Percentiles rank a stretch among this genome's conserved stretches.
Evolutionary conservation across 805 yeast species (phyloP).

Genomic region (Metschnikowia koreensis): DNA sequence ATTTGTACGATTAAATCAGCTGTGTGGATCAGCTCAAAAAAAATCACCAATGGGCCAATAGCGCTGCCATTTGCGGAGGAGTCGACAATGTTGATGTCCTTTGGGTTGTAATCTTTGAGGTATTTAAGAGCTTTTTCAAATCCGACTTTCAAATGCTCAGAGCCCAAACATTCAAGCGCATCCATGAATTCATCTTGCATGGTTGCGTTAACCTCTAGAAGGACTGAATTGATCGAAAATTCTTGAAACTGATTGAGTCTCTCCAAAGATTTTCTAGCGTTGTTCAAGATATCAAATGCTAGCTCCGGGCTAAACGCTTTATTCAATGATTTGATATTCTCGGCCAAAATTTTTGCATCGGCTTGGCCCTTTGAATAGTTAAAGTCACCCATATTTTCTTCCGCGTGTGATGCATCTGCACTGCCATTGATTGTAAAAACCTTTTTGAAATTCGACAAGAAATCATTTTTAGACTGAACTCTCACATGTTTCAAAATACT

Average conservation of each 20-base stretch:
- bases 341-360: slow-evolving; percentile 70
- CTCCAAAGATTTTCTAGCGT: slow-evolving; percentile 62
- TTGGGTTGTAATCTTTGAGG: slow-evolving; percentile 69
- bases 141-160: slow-evolving; percentile 78
- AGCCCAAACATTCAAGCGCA: slow-evolving; percentile 60
- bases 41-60: slow-evolving; percentile 82
- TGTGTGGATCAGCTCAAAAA: slow-evolving; percentile 86
- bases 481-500: slow-evolving; percentile 49
- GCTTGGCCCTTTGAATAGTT: slow-evolving; percentile 72
- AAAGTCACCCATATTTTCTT: not conserved
- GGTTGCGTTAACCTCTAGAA: slow-evolving; percentile 36
- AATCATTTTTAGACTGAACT: slow-evolving; percentile 52
- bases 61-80: slow-evolving; percentile 24
- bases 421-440: slow-evolving; percentile 42
- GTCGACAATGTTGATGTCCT: slow-evolving; percentile 26
- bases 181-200: slow-evolving; percentile 65
- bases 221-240: slow-evolving; percentile 34
- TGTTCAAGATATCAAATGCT: slow-evolving; percentile 66
- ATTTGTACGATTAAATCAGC: slow-evolving; percentile 92
- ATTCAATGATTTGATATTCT: slow-evolving; percentile 72
- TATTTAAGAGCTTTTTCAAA: slow-evolving; percentile 77
- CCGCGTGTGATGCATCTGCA: not conserved
- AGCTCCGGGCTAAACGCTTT: slow-evolving; percentile 78
- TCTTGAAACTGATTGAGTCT: slow-evolving; percentile 43
- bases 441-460: slow-evolving; percentile 62